phyloP scores from a whole-genome alignment of 2,329 filamentous ascomycete genomes.

The Aureobasidium sp. region DNA sequence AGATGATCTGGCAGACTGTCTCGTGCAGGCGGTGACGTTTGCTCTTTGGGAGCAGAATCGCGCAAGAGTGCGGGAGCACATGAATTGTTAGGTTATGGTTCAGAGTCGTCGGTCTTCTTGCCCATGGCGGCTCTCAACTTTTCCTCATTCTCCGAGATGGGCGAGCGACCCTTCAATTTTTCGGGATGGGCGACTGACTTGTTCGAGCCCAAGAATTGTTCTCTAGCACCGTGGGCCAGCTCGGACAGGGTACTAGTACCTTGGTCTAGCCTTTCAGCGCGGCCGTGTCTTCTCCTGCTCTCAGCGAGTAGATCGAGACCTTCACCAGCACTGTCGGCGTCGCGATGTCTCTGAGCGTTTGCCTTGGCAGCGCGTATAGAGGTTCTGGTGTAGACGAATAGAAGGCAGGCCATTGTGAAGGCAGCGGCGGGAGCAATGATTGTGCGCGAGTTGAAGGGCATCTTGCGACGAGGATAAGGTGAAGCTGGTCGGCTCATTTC shows the following conservation, averaged over 20 bases:
- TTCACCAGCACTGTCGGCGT: constrained; percentile 51
- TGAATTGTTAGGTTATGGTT: neutral
- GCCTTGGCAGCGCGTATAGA: constrained; percentile 60
- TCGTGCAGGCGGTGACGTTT: constrained; percentile 73
- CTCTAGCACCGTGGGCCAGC: constrained; percentile 26
- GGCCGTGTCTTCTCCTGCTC: constrained; percentile 47
- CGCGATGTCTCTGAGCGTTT: constrained; percentile 54
- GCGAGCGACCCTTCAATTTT: constrained; percentile 29
- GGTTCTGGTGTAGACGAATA: constrained; percentile 56
- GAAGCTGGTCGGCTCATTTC: constrained; percentile 33
- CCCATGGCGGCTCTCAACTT: constrained; percentile 30
- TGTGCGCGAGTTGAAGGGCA: constrained; percentile 32
- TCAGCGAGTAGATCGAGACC: constrained; percentile 46
- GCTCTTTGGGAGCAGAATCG: constrained; percentile 64
- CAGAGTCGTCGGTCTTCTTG: constrained; percentile 2
- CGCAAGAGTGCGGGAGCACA: constrained; percentile 15
- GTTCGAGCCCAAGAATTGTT: constrained; percentile 19
- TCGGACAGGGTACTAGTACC: constrained; percentile 29
- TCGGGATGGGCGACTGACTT: constrained; percentile 31
- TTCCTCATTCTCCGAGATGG: constrained; percentile 32
- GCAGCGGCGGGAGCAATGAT: constrained; percentile 56
- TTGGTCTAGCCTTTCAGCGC: constrained; percentile 38
- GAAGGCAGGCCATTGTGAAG: constrained; percentile 53
- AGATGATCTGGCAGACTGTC: constrained; percentile 74
- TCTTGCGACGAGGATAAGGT: constrained; percentile 27